These are phyloP conservation scores for Glycine tomentella DNA, from an alignment of 306 rosid species.

Conservation along the genomic window DNA sequence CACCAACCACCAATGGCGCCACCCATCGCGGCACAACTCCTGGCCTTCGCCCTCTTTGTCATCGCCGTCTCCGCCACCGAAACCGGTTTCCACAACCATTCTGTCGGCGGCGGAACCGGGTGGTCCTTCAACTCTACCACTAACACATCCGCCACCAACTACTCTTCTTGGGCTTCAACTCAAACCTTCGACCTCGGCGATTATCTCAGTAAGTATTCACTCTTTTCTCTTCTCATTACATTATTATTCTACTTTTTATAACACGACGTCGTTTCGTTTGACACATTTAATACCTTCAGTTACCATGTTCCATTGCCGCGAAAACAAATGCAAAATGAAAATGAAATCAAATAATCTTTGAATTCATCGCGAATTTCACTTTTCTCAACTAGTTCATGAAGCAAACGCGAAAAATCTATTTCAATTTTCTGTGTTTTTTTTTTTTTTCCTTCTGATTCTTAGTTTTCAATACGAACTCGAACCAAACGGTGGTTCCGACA, in stretches of 20 bases:
- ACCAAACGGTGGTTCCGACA: constrained; percentile 82
- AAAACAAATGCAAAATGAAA: constrained; percentile 18
- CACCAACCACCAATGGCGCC: constrained; percentile 41
- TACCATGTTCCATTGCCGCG: background rate
- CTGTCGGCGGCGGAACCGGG: constrained; percentile 76
- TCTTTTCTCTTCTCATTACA: background rate
- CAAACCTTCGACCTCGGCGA: constrained; percentile 87
- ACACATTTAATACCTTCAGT: constrained; percentile 30
- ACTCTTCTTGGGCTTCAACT: constrained; percentile 78
- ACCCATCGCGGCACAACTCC: constrained; percentile 35
- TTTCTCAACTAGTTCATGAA: background rate
- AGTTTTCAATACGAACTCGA: constrained; percentile 84
- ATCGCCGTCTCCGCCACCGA: constrained; percentile 46
- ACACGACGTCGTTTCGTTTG: constrained; percentile 31
- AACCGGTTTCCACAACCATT: constrained; percentile 70
- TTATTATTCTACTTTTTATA: background rate
- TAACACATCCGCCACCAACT: constrained; percentile 70
- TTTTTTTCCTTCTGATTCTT: background rate
- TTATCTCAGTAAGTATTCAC: constrained; percentile 64
- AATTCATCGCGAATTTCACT: background rate
- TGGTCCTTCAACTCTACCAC: constrained; percentile 81
- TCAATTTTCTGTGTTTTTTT: background rate
- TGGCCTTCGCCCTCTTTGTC: constrained; percentile 32
- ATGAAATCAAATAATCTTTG: background rate
- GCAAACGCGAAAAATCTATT: constrained; percentile 8